Evolutionary conservation across 2,329 filamentous ascomycete genomes (phyloP).

Genomic region (Dendryphion nanum): DNA sequence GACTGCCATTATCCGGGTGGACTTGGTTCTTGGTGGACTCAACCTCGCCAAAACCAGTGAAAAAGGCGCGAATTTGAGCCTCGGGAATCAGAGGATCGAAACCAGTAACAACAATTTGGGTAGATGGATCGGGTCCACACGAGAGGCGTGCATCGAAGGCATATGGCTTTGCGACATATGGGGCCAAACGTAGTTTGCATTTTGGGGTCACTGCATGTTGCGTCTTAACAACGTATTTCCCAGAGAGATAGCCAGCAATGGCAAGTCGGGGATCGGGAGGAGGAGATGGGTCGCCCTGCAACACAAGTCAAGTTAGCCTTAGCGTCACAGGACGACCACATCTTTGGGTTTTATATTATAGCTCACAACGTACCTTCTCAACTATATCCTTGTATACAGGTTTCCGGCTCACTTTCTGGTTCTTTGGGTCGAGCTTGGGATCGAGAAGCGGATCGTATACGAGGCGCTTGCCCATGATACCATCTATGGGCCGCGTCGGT

Average conservation of each 20-base stretch:
- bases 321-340: conserved; percentile 41
- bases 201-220: conserved; percentile 62
- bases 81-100: conserved; percentile 89
- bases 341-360: conserved; percentile 24
- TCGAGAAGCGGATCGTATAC: conserved; percentile 60
- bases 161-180: conserved; percentile 80
- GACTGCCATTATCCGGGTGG: conserved; percentile 90
- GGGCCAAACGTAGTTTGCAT: conserved; percentile 67
- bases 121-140: conserved; percentile 83
- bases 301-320: conserved; percentile 44
- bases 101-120: conserved; percentile 90
- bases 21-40: conserved; percentile 90
- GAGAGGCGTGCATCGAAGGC: conserved; percentile 79
- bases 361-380: conserved; percentile 42
- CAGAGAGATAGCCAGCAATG: conserved; percentile 59
- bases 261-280: conserved; percentile 79
- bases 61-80: conserved; percentile 71
- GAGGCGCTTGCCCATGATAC: conserved; percentile 58
- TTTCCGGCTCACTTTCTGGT: conserved; percentile 33
- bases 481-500: conserved; percentile 52
- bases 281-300: conserved; percentile 74
- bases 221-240: conserved; percentile 48
- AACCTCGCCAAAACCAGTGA: conserved; percentile 82
- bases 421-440: conserved; percentile 51
- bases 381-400: conserved; percentile 54